Percentiles rank a stretch among this genome's conserved stretches.
Conservation (phyloP, 306 rosid species). For the Prunus campanulata region DNA sequence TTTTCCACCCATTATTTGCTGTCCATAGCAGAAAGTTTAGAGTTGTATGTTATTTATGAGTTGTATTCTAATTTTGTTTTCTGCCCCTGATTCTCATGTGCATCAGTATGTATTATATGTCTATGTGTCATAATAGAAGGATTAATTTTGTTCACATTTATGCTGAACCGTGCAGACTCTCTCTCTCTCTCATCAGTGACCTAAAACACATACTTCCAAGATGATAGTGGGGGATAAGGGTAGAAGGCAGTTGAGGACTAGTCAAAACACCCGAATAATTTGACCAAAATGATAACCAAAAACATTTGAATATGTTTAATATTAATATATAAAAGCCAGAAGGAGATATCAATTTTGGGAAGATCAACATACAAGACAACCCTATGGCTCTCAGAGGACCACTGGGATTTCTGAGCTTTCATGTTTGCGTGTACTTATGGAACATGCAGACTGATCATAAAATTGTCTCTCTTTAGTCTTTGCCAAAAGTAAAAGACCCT, state of each 20-base stretch:
- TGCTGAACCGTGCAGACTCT: background rate
- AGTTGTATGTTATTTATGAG: background rate
- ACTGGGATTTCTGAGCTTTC: background rate
- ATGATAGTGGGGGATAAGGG: background rate
- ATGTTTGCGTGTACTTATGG: constrained; percentile 6
- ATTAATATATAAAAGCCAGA: background rate
- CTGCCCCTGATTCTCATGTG: background rate
- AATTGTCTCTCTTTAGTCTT: background rate
- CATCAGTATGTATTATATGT: background rate
- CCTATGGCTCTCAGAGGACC: background rate
- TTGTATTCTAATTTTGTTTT: background rate
- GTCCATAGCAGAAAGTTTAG: background rate
- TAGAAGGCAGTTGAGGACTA: background rate
- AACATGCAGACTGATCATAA: background rate
- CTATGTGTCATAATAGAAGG: background rate
- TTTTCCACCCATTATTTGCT: background rate
- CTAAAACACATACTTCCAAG: background rate
- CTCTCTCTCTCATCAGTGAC: no score
- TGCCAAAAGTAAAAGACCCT: constrained; percentile 2
- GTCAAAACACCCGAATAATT: background rate
- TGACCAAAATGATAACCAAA: background rate
- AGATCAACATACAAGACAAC: background rate
- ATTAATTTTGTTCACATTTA: background rate
- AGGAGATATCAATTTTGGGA: background rate
- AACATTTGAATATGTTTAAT: background rate